These are phyloP conservation scores for Rhodotorula sp. DNA, from an alignment of 1,284 basidiomycete genomes.

Conservation along the genomic window DNA sequence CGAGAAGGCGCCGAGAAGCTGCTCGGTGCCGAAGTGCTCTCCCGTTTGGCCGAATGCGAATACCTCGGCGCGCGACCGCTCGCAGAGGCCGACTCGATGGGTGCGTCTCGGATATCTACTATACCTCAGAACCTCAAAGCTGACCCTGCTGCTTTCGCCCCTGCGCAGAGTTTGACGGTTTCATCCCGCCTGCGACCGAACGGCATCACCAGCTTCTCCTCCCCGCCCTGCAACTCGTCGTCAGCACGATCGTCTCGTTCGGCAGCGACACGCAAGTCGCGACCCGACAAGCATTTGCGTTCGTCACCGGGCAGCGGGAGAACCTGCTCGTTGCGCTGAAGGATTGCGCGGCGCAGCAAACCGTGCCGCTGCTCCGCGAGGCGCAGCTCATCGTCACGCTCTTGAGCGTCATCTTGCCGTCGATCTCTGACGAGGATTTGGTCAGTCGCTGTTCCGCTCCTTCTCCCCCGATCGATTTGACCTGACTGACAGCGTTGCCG, in stretches of 20 bases:
- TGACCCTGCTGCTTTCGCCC: neutral
- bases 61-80: conserved; percentile 80
- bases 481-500: neutral
- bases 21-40: conserved; percentile 73
- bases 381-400: conserved; percentile 71
- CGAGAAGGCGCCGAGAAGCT: conserved; percentile 79
- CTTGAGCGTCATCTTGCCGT: conserved; percentile 63
- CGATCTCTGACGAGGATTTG: conserved; percentile 71
- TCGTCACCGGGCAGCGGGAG: conserved; percentile 73
- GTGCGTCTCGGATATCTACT: no score
- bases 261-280: conserved; percentile 52
- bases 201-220: conserved; percentile 84
- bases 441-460: conserved; percentile 53
- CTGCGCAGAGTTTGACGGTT: conserved; percentile 69
- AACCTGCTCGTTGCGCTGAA: conserved; percentile 75
- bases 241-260: conserved; percentile 63
- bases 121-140: no score
- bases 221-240: conserved; percentile 76
- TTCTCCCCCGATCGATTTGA: neutral
- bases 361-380: conserved; percentile 68
- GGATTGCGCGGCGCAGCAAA: conserved; percentile 64
- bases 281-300: conserved; percentile 68
- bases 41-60: conserved; percentile 78
- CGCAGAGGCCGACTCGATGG: conserved; percentile 74
- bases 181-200: conserved; percentile 80